Base-by-base conservation (phyloP, 2,329 filamentous ascomycete species). In the Sclerotinia spermophila region DNA sequence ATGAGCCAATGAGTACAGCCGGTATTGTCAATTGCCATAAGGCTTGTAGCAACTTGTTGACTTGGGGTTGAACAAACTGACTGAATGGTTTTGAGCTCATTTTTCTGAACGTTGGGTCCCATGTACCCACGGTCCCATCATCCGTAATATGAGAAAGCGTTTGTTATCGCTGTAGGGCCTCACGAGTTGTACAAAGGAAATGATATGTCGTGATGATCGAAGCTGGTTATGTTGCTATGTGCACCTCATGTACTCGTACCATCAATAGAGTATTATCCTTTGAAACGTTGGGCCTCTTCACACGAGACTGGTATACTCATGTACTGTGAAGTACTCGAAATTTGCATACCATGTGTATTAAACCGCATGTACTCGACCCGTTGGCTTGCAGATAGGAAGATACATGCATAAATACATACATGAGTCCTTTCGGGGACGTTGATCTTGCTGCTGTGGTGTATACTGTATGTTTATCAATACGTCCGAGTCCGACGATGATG, bases 401-500 rank as follows among this genome's bases (percentile, higher is more conserved):
- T 30, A 53, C 62, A 67, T 59, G 27, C 51, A 67, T 40, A 44
- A 15, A 38, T 35, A 58, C 61, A 67, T 67, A 42, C 44, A 68
- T 24, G 21, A 38, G 44, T 48, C 38, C 27, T 30, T 66, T 58
- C 61, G 60, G 68, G 60, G 61, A 70, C 68, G 68, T 70, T 70
- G 51, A 66, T 69, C 44, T 53, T 66, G 60, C 48, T 58, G 68
- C 61, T 51, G 53, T 45, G 53, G 33, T 64, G 60, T n/a, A 53
- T 40, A 53, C 45, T 53, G 62, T 53, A 53, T 17, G 33, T 51
- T 51, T 38, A 65, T 38, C 40, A 61, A 33, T 45, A 45, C 19
- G 62, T 65, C 45, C 61, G 62, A 53, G 62, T 53, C 45, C 33
- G 62, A 53, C 62, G n/a, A 65, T 56, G 38, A 70, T 70, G 68